Percentiles rank a stretch among this genome's conserved stretches.
phyloP scores from a whole-genome alignment of 169 alveolate genomes.

The Babesia bigemina region DNA sequence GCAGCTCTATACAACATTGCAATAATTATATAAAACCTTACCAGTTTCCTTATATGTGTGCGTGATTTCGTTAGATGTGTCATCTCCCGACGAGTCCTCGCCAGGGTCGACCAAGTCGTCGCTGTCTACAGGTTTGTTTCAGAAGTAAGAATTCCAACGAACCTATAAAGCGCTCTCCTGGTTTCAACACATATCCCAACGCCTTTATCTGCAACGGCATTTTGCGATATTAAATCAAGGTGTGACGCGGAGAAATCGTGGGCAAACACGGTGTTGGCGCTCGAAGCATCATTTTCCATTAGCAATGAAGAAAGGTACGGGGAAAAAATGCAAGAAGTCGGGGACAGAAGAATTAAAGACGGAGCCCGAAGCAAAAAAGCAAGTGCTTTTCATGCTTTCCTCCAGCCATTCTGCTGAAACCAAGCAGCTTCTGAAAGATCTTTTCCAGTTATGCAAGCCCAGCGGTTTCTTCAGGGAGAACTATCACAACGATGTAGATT shows the following conservation, averaged over 20 bases:
- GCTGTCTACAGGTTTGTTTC: slow-evolving; percentile 4
- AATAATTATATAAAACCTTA: not conserved
- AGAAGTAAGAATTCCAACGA: not conserved
- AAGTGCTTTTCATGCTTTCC: slow-evolving; percentile 55
- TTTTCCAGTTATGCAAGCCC: slow-evolving; percentile 44
- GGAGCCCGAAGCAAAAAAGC: slow-evolving; percentile 61
- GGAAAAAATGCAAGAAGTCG: slow-evolving; percentile 13
- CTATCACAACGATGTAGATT: slow-evolving; percentile 23
- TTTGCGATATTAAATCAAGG: slow-evolving; percentile 21
- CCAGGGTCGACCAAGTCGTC: slow-evolving; percentile 22
- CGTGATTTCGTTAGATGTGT: not conserved
- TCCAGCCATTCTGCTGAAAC: slow-evolving; percentile 36
- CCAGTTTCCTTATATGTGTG: slow-evolving; percentile 4
- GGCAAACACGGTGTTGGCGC: not conserved
- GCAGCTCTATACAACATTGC: slow-evolving; percentile 4
- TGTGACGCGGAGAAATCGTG: slow-evolving; percentile 27
- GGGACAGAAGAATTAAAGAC: slow-evolving; percentile 12
- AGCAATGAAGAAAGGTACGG: not conserved
- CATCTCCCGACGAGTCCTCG: slow-evolving; percentile 17
- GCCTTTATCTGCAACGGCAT: slow-evolving; percentile 55
- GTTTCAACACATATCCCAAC: slow-evolving; percentile 53
- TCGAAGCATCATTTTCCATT: not conserved
- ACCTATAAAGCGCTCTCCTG: slow-evolving; percentile 63
- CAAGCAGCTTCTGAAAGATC: slow-evolving; percentile 48
- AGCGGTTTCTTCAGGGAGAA: slow-evolving; percentile 35